Conservation (phyloP, 73 alveolate species). For the Paramecium octaurelia region DNA sequence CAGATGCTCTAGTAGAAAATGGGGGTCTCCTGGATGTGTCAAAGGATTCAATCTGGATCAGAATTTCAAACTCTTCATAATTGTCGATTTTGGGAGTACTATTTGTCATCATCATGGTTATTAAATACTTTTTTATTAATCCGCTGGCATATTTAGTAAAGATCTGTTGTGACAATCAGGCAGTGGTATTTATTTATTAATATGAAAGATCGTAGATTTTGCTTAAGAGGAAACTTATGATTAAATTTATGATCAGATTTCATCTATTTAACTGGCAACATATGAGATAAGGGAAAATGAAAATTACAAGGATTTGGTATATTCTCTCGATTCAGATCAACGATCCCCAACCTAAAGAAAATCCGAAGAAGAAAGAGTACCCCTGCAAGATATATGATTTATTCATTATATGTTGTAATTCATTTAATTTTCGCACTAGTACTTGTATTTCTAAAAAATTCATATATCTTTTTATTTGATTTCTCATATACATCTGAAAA, state of each 20-base stretch:
- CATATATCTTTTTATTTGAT: neutral
- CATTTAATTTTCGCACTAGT: neutral
- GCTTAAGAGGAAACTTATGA: neutral
- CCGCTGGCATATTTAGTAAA: neutral
- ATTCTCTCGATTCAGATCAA: neutral
- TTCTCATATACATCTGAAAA: neutral
- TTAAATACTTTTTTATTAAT: neutral
- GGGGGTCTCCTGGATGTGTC: neutral
- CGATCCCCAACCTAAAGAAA: neutral
- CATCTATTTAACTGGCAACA: neutral
- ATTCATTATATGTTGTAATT: neutral
- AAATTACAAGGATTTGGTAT: neutral
- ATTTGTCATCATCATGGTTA: neutral
- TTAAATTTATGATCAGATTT: neutral
- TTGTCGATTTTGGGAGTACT: neutral
- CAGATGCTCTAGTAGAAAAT: neutral
- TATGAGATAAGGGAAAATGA: conserved; percentile 36
- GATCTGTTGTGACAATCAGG: neutral
- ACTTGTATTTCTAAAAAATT: neutral
- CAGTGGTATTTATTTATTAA: neutral
- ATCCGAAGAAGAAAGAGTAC: neutral
- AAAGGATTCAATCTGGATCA: neutral
- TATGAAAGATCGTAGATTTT: neutral
- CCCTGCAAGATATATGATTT: neutral
- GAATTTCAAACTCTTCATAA: neutral